Evolutionary conservation across 1,139 yeast species (phyloP), one percentile per base, ranked within the genome.

Genomic region (Nakaseomyces bracarensis): DNA sequence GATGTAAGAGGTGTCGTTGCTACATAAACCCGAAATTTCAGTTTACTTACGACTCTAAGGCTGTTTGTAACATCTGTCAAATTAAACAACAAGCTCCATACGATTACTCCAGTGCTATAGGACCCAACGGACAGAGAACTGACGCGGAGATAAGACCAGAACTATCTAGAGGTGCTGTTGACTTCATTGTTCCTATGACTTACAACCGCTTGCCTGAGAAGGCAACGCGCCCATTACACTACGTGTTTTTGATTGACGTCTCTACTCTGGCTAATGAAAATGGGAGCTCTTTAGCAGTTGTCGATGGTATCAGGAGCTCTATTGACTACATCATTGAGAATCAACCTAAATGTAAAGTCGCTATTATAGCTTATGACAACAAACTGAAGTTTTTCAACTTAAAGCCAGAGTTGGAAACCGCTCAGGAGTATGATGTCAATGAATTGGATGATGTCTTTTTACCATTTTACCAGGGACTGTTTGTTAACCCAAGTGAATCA

Each of bases 1-100:
- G 99, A 54, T 91, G 98, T 64, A 75, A 77, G 50, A 79, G 98
- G 46, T 91, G 99, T 64, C 75, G 96, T 46, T 75, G 95, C 1
- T 91, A 87, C 61, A 72, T 87, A 51, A 91, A 91, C 59, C 95
- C 97, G 2, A 75, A 79, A 14, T 82, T 84, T 79, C 67, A 78
- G 52, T 79, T 82, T 51, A 71, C 77, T 8, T 74, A 72, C 40
- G 80, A 79, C 34, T 76, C 79, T 36, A 70, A 68, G 47, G 83
- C 85, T 63, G 71, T 77, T 20, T 91, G 99, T 68, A 91, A 91
- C 62, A 76, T 91, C 56, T 91, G 99, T 65, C 81, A 79, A 48
- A 84, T 83, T 53, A 75, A 86, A 44, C 83, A 82, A 55, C 68
- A 69, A 5, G 79, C 83, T 8, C 86, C 95, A 0, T 61, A 65